phyloP scores from a whole-genome alignment of 116 monocot species.

The Dioscorea cayenensis region DNA sequence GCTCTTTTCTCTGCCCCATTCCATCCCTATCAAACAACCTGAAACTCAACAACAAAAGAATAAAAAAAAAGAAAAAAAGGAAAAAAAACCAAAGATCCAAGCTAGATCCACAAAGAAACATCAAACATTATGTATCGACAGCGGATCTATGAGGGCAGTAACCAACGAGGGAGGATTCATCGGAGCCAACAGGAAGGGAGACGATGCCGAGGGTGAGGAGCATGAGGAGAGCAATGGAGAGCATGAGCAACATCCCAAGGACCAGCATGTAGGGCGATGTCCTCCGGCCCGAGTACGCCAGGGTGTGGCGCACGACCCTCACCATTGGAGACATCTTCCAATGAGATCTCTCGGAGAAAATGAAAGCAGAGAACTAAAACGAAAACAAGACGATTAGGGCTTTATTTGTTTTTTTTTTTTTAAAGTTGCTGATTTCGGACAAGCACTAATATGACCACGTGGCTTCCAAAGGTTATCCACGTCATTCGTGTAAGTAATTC shows the following conservation, averaged over 20 bases:
- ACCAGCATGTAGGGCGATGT: slow-evolving; percentile 20
- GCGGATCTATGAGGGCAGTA: neutral
- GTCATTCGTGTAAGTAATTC: too few species aligned
- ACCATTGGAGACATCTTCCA: slow-evolving; percentile 8
- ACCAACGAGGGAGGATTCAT: slow-evolving; percentile 3
- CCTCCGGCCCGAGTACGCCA: slow-evolving; percentile 7
- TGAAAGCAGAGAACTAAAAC: too few species aligned
- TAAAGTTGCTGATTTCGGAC: too few species aligned
- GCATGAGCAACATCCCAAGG: slow-evolving; percentile 19
- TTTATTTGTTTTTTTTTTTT: too few species aligned
- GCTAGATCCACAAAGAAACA: neutral
- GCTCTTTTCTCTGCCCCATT: slow-evolving; percentile 26
- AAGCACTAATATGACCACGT: too few species aligned
- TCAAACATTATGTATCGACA: neutral
- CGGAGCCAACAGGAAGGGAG: slow-evolving; percentile 18
- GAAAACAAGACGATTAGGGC: too few species aligned
- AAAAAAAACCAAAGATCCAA: neutral
- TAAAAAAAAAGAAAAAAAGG: too few species aligned
- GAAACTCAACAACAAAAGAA: neutral
- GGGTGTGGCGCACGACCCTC: slow-evolving; percentile 17
- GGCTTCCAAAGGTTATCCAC: too few species aligned
- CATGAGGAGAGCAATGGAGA: slow-evolving; percentile 22
- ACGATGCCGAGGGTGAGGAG: slow-evolving; percentile 34
- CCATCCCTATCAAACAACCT: slow-evolving; percentile 1
- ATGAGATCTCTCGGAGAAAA: too few species aligned